Percentiles rank a stretch among this genome's conserved stretches.
Evolutionary conservation across 2,329 filamentous ascomycete genomes (phyloP).

Genomic region (Beauveria caledonica): DNA sequence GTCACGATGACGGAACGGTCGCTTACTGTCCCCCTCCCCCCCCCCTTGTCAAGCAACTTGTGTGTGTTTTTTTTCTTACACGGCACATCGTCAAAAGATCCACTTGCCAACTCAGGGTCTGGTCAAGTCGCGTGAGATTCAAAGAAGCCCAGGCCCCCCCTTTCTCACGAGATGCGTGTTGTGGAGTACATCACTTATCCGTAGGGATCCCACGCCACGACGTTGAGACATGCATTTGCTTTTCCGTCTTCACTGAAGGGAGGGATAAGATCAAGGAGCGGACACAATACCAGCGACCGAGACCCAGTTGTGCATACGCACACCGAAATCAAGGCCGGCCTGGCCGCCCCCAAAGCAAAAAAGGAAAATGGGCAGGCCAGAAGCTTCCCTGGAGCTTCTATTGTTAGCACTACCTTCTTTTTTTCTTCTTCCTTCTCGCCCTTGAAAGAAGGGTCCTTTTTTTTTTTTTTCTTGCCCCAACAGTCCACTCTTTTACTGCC

Average conservation of each 20-base stretch:
- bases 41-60: too few relatives aligned
- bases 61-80: too few relatives aligned
- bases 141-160: neutral
- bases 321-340: neutral
- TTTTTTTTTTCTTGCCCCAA: neutral
- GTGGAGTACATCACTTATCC: too few relatives aligned
- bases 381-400: slow-evolving; percentile 8
- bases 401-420: neutral
- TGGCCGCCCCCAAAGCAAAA: neutral
- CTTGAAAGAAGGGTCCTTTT: neutral
- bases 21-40: too few relatives aligned
- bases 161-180: neutral
- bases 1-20: neutral
- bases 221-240: slow-evolving; percentile 5
- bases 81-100: neutral
- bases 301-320: neutral
- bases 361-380: neutral
- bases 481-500: neutral
- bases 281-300: neutral
- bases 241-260: neutral
- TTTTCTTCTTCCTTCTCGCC: neutral
- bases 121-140: slow-evolving; percentile 1
- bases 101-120: slow-evolving; percentile 5
- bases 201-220: neutral
- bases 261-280: neutral